Evolutionary conservation across 352 stramenopile species (phyloP).

Genomic region (Pythium volutum): DNA sequence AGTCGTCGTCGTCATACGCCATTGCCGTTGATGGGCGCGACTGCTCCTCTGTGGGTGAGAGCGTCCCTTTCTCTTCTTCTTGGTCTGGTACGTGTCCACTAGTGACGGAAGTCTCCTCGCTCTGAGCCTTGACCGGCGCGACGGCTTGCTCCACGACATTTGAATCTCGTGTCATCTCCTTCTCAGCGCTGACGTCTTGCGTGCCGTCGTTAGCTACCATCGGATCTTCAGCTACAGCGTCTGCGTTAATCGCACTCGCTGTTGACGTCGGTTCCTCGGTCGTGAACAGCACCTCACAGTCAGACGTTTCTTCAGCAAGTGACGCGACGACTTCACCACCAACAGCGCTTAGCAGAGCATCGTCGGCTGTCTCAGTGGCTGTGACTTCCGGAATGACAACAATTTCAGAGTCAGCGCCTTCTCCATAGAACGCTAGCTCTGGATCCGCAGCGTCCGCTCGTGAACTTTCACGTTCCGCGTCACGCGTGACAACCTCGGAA

Average conservation of each 20-base stretch:
- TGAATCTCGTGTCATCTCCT: background rate
- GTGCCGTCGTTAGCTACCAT: background rate
- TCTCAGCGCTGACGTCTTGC: background rate
- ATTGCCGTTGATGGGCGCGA: slow-evolving; percentile 5
- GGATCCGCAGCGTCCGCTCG: background rate
- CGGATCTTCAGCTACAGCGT: background rate
- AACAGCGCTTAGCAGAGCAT: too few relatives aligned
- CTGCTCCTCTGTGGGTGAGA: background rate
- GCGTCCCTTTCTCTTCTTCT: background rate
- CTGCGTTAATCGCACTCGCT: background rate
- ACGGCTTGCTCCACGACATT: background rate
- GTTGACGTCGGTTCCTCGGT: background rate
- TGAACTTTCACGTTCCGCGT: background rate
- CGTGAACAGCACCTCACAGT: background rate
- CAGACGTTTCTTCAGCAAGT: background rate
- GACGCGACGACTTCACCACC: background rate
- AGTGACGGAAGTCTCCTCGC: background rate
- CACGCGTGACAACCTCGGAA: too few relatives aligned
- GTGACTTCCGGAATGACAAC: too few relatives aligned
- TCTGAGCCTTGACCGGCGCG: background rate
- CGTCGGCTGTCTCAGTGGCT: too few relatives aligned
- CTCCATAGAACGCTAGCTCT: background rate
- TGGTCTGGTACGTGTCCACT: background rate
- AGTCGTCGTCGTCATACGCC: slow-evolving; percentile 8
- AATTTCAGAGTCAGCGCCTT: too few relatives aligned